Evolutionary conservation across 2,329 filamentous ascomycete genomes (phyloP), one percentile per base, ranked within the genome.

Genomic region (Aspergillus latus): DNA sequence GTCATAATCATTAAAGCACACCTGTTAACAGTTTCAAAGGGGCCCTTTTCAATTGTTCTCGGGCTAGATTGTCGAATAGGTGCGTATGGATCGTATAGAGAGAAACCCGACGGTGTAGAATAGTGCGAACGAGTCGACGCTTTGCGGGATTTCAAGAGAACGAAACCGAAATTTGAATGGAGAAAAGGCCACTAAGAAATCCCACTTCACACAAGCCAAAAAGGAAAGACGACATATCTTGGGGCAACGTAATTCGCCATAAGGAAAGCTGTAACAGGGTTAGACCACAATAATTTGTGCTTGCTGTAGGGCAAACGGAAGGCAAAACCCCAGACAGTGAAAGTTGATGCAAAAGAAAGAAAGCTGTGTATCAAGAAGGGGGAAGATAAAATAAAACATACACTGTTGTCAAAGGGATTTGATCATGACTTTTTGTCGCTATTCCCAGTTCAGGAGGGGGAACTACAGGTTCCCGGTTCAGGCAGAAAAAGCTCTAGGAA

Each of bases 151-250:
- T 63, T 59, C 60, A 58, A 62, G 58, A 60, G 40, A 51, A 65
- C 45, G 62, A 66, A 63, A 63, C 62, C 62, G 62, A 62, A 56
- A 65, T 62, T 68, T 67, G 64, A 68, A 68, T 66, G 54, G 63
- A 71, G 67, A 67, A 61, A 60, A 69, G 62, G 67, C 72, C 68
- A 68, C 67, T 74, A 68, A 66, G 66, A 68, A 66, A 72, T 70
- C 67, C 71, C 69, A 67, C 65, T 74, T 74, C 72, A 74, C 70
- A 72, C 68, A 74, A 71, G 68, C 66, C 69, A 68, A 69, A 70
- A 74, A 70, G 71, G 66, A 73, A 71, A 70, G 73, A 73, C 69
- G 67, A 70, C 74, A 76, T 76, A 72, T 76, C 74, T 76, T 66
- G 71, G 68, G 59, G 68, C 68, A 66, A 69, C 65, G 67, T 67